These are phyloP conservation scores for Mycosphaerella sp. DNA, from an alignment of 2,329 filamentous ascomycete genomes.

Conservation along the genomic window DNA sequence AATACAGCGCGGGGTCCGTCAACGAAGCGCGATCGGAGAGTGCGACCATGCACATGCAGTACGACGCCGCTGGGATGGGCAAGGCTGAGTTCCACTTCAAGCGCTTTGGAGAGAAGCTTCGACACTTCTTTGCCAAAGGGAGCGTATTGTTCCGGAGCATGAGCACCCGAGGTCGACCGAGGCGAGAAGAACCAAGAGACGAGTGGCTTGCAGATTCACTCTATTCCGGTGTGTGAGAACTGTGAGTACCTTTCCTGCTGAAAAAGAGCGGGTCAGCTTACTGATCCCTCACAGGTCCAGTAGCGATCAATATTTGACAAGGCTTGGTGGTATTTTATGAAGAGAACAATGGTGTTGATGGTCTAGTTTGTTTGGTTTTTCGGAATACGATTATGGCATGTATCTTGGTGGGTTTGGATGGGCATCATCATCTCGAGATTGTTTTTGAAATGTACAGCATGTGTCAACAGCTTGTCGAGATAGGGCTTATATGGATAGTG, in stretches of 20 bases:
- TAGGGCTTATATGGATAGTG: constrained; percentile 1
- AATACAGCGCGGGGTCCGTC: constrained; percentile 29
- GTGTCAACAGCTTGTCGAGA: constrained; percentile 5
- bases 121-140: constrained; percentile 32
- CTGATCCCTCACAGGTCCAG: constrained; percentile 12
- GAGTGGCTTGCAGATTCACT: constrained; percentile 27
- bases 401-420: not conserved
- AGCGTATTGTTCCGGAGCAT: constrained; percentile 32
- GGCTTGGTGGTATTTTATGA: not conserved
- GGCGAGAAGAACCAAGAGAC: constrained; percentile 10
- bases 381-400: not conserved
- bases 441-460: constrained; percentile 1
- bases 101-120: constrained; percentile 36
- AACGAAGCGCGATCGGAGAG: constrained; percentile 21
- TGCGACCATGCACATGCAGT: constrained; percentile 24
- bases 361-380: not conserved
- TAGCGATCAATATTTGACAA: constrained; percentile 10
- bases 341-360: not conserved
- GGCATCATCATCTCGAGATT: constrained; percentile 4
- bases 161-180: constrained; percentile 21
- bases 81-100: constrained; percentile 37
- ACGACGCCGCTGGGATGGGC: constrained; percentile 34
- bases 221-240: constrained; percentile 27
- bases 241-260: constrained; percentile 10
- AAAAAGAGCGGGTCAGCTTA: constrained; percentile 11